These are phyloP conservation scores for Chalara sp. DNA, from an alignment of 2,329 filamentous ascomycete genomes.

Conservation along the genomic window DNA sequence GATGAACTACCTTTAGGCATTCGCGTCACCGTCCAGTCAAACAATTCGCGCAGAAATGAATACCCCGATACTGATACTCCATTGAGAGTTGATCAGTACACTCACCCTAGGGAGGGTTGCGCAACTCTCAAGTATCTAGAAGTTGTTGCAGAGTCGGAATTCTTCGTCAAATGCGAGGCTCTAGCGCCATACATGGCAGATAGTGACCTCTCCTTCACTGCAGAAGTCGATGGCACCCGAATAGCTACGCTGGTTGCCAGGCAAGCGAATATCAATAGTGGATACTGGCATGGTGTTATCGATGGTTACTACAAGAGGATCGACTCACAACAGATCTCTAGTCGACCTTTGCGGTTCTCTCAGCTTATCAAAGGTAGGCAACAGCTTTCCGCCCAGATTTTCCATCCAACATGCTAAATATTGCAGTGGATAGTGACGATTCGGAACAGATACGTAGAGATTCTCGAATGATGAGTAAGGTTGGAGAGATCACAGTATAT, in stretches of 20 bases:
- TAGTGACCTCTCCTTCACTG: not conserved
- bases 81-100: not conserved
- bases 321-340: not conserved
- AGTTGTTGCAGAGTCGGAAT: not conserved
- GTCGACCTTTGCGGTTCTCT: conserved; percentile 10
- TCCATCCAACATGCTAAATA: not conserved
- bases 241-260: not conserved
- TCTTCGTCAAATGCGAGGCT: not conserved
- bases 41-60: not conserved
- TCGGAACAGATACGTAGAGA: conserved; percentile 11
- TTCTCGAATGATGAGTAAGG: conserved; percentile 4
- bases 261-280: not conserved
- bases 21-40: not conserved
- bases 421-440: conserved; percentile 14
- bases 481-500: conserved; percentile 14
- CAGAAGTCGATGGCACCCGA: not conserved
- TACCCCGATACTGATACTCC: not conserved
- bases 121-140: not conserved
- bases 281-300: not conserved
- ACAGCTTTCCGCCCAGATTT: not conserved
- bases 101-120: not conserved
- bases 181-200: not conserved
- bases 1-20: not conserved
- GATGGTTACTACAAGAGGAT: not conserved
- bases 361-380: conserved; percentile 8